Percentiles rank a stretch among this genome's conserved stretches.
Evolutionary conservation across 768 basidiomycete genomes (phyloP).

Genomic region (Boletus bicolor): DNA sequence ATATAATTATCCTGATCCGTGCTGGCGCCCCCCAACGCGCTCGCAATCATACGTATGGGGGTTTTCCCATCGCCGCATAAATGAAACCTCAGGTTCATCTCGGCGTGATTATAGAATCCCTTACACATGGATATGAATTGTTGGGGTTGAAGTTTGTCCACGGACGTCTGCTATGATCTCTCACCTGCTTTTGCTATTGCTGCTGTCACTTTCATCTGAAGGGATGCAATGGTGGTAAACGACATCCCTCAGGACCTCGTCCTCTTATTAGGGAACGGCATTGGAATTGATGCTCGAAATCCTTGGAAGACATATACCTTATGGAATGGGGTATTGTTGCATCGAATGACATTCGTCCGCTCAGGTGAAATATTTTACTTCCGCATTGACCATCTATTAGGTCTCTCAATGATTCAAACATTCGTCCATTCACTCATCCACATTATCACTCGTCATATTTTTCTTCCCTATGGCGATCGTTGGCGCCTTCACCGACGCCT

Average conservation of each 20-base stretch:
- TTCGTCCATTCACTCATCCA: not conserved
- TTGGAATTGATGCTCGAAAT: not conserved
- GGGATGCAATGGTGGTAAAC: not conserved
- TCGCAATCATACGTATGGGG: no score
- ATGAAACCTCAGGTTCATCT: no score
- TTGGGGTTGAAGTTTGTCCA: not conserved
- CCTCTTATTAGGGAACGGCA: conserved; percentile 9
- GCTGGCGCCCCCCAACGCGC: no score
- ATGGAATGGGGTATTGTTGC: conserved; percentile 8
- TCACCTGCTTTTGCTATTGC: not conserved
- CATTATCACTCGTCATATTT: conserved; percentile 5
- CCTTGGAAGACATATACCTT: conserved; percentile 15
- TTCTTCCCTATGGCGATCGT: conserved; percentile 19
- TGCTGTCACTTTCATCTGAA: not conserved
- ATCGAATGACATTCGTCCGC: not conserved
- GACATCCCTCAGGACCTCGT: conserved; percentile 5
- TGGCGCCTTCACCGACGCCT: conserved; percentile 27
- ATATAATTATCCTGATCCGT: no score
- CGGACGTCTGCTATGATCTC: not conserved
- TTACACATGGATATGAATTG: not conserved
- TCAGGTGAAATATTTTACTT: conserved; percentile 12
- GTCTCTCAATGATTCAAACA: not conserved
- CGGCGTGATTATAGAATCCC: not conserved
- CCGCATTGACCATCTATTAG: conserved; percentile 3
- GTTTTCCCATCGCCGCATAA: not conserved